These are phyloP conservation scores for Quercus gilva DNA, from an alignment of 306 rosid genomes.

Conservation along the genomic window DNA sequence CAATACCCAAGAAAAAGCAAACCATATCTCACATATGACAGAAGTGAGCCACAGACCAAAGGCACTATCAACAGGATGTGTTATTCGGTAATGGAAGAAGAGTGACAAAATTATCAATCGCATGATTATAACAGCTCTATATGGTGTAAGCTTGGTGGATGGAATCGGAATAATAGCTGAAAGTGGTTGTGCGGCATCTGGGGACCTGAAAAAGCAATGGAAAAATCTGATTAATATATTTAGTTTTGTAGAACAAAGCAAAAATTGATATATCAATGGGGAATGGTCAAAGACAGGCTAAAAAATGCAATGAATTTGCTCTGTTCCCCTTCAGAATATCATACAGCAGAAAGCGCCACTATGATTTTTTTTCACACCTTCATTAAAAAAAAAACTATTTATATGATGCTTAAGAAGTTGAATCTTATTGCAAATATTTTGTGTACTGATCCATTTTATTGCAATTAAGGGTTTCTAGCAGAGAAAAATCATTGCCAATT, in stretches of 20 bases:
- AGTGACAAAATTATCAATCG: conserved; percentile 76
- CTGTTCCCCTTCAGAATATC: neutral
- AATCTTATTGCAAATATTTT: no score
- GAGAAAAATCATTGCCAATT: no score
- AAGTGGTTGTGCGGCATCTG: conserved; percentile 61
- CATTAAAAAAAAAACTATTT: no score
- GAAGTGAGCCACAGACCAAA: conserved; percentile 96
- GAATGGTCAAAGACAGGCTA: neutral
- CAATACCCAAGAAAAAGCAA: conserved; percentile 91
- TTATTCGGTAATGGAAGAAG: conserved; percentile 90
- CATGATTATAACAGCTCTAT: conserved; percentile 59
- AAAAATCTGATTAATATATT: neutral
- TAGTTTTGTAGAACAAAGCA: neutral
- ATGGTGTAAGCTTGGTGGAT: conserved; percentile 62
- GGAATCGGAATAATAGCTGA: conserved; percentile 65
- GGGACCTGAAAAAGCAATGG: conserved; percentile 49
- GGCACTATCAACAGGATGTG: conserved; percentile 94
- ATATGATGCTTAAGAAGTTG: no score
- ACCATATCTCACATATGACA: conserved; percentile 95
- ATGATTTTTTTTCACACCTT: no score
- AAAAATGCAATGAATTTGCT: neutral
- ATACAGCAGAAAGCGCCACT: no score
- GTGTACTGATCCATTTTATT: no score
- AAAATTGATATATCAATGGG: neutral
- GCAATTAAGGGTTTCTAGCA: no score